Base-by-base conservation (phyloP, 495 filamentous ascomycete genomes). In the Pseudomonodictys pantanalensis region DNA sequence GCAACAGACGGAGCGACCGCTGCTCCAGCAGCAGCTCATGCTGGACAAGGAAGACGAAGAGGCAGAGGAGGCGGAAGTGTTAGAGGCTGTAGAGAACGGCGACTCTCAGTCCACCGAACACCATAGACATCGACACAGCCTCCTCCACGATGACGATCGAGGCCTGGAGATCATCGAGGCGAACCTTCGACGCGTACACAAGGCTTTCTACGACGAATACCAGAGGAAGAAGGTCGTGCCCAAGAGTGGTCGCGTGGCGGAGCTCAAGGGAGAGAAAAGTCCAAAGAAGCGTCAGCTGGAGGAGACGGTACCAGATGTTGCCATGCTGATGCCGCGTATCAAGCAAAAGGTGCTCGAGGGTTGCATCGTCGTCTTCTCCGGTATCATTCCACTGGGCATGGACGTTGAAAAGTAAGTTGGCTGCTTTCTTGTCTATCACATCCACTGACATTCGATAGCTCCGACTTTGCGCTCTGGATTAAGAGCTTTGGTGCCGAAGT, bases 11-110 rank as follows among this genome's bases (percentile, higher is more conserved):
- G 90, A 96, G 47, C 81, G 91, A 8, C 93, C 93, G 5, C 75
- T 99, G 24, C 78, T 95, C 15, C 85, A 91, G 60, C 84, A 93
- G 65, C 93, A 99, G 69, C 88, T 95, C 56, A 79, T 89, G 65
- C 78, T 96, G 30, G 93, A 98, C 63, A 83, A 85, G 35, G 87
- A 92, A 58, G 90, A 93, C 50, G 85, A 89, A 51, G 75, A 76
- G 39, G 78, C 76, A 15, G 79, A 79, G 17, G 74, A 76, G 58
- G 72, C 61, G 18, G 71, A 71, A 24, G 52, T 60, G 3, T 76
- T 79, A 30, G 78, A 77, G 20, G 83, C 85, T 51, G 75, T 73
- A 42, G 77, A 80, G 9, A 75, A 75, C 35, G 67, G 75, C 22
- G 76, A 81, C 1, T 73, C 77, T 20, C 71, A 77, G 15, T 20